Percentiles rank a stretch among this genome's conserved stretches.
phyloP scores from a whole-genome alignment of 768 basidiomycete species.

The Sporobolomyces pararoseus region DNA sequence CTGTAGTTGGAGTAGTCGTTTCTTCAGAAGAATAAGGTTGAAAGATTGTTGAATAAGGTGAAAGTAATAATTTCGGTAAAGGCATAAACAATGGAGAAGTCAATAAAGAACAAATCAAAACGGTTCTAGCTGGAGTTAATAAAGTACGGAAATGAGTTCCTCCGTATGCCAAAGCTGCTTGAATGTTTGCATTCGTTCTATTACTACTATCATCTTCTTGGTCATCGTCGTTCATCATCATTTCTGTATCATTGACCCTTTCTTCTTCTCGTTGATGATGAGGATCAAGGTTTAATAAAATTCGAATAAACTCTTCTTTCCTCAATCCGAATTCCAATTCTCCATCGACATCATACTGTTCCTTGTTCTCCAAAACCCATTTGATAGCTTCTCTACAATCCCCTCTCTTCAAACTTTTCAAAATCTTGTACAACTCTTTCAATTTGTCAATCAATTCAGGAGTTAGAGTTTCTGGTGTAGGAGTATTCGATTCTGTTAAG shows the following conservation, averaged over 20 bases:
- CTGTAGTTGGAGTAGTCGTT: not conserved
- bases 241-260: not conserved
- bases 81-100: slow-evolving; percentile 70
- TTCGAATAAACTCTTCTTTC: slow-evolving; percentile 79
- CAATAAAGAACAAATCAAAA: slow-evolving; percentile 68
- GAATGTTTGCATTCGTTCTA: not conserved
- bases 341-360: slow-evolving; percentile 52
- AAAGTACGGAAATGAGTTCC: slow-evolving; percentile 63
- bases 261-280: too few relatives aligned
- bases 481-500: slow-evolving; percentile 66
- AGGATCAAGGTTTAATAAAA: slow-evolving; percentile 53
- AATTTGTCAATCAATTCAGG: slow-evolving; percentile 57
- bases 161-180: slow-evolving; percentile 68
- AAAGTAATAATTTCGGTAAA: slow-evolving; percentile 60
- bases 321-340: slow-evolving; percentile 82
- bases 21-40: not conserved
- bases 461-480: slow-evolving; percentile 55
- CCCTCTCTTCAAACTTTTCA: slow-evolving; percentile 40
- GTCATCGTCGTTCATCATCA: slow-evolving; percentile 22
- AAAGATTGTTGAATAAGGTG: slow-evolving; percentile 67
- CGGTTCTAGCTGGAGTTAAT: slow-evolving; percentile 57
- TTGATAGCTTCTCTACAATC: slow-evolving; percentile 63
- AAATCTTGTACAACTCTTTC: slow-evolving; percentile 49
- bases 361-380: slow-evolving; percentile 71
- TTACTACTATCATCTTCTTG: too few relatives aligned